Conservation (phyloP, 2,329 filamentous ascomycete genomes). For the Pseudogymnoascus pannorum region DNA sequence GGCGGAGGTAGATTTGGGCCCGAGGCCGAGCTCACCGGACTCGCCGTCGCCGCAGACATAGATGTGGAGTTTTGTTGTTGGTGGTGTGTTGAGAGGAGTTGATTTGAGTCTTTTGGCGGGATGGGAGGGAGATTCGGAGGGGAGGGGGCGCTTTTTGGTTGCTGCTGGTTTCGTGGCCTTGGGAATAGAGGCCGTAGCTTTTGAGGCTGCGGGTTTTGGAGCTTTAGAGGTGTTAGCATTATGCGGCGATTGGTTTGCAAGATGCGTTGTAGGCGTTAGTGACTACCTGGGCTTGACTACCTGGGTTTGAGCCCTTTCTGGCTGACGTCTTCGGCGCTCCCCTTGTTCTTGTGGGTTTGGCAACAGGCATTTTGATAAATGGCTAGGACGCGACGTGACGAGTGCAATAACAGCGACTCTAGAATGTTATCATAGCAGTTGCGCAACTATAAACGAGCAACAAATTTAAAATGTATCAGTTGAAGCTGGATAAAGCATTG, state of each 20-base stretch:
- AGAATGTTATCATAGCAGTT: too few relatives aligned
- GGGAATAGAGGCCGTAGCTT: neutral
- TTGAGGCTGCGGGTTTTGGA: neutral
- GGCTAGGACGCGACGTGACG: neutral
- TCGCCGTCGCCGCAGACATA: neutral
- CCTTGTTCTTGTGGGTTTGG: neutral
- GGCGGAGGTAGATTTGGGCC: slow-evolving; percentile 61
- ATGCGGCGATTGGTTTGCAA: neutral
- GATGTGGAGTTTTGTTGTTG: neutral
- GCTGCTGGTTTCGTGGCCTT: neutral
- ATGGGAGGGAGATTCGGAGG: neutral
- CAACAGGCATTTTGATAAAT: neutral
- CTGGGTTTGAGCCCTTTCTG: neutral
- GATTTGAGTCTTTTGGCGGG: neutral
- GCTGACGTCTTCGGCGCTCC: neutral
- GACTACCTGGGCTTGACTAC: too few relatives aligned
- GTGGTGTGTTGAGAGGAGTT: neutral
- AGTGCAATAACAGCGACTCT: neutral
- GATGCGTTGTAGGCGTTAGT: neutral
- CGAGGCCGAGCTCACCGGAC: slow-evolving; percentile 63
- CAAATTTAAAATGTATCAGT: neutral
- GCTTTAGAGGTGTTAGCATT: neutral
- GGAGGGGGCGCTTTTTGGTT: neutral
- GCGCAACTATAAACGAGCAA: neutral
- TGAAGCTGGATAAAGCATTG: neutral